phyloP scores from a whole-genome alignment of 2,329 filamentous ascomycete species.

The Paecilomyces fulvus region DNA sequence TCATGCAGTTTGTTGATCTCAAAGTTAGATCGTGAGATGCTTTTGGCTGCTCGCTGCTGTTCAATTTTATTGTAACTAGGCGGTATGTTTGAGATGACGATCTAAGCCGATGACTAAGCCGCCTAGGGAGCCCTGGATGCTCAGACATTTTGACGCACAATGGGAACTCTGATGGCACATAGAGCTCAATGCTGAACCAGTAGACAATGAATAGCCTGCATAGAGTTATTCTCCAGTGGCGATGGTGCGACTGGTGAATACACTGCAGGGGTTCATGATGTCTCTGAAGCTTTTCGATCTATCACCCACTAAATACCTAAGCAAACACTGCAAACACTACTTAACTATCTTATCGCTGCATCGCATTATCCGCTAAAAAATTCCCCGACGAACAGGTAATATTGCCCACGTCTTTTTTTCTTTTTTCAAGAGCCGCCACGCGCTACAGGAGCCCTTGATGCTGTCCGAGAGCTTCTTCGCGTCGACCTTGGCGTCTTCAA shows the following conservation, averaged over 20 bases:
- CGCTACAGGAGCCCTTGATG: constrained; percentile 24
- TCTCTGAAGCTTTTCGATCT: constrained; percentile 4
- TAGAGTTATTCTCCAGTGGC: neutral
- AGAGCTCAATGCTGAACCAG: neutral
- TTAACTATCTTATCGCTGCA: neutral
- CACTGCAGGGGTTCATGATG: neutral
- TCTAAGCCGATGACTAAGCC: too few species aligned
- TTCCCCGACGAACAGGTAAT: neutral
- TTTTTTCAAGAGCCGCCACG: neutral
- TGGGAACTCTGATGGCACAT: neutral
- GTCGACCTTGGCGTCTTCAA: constrained; percentile 34
- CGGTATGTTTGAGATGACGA: neutral
- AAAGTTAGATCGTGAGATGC: neutral
- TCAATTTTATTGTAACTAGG: neutral
- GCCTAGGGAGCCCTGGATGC: too few species aligned
- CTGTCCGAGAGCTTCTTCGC: constrained; percentile 42
- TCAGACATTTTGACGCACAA: neutral
- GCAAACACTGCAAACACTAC: neutral
- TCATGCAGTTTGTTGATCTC: neutral
- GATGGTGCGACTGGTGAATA: neutral
- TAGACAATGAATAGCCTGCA: neutral
- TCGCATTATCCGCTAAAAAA: constrained; percentile 12
- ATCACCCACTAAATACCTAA: constrained; percentile 1
- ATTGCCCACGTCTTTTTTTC: neutral
- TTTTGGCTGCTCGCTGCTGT: neutral